Percentiles rank a stretch among this genome's conserved stretches.
These are phyloP conservation scores for Cupressus sempervirens DNA, from an alignment of 75 land plant species.

Conservation along the genomic window DNA sequence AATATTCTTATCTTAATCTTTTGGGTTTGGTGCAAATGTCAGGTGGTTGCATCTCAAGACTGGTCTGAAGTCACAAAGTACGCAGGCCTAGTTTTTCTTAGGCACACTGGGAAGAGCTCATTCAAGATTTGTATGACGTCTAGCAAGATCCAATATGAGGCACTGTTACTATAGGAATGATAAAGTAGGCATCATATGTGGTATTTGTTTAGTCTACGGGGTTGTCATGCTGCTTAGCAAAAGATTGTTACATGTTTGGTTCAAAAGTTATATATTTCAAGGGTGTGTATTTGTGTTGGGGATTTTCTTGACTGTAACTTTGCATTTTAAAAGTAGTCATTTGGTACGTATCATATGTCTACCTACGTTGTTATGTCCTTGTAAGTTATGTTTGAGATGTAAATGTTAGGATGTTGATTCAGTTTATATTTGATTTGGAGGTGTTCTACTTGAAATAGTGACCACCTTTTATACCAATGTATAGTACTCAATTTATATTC, in stretches of 20 bases:
- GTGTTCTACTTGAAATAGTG: background rate
- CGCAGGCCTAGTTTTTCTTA: constrained; percentile 94
- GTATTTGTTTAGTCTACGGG: background rate
- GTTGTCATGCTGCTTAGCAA: no score
- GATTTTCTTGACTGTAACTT: background rate
- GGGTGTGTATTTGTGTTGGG: background rate
- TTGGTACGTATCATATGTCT: background rate
- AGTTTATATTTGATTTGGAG: background rate
- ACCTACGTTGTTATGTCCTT: background rate
- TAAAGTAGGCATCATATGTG: constrained; percentile 44
- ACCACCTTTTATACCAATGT: background rate
- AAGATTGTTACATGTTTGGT: background rate
- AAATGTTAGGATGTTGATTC: no score
- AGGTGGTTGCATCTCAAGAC: constrained; percentile 99
- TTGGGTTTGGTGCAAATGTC: background rate
- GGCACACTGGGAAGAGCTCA: constrained; percentile 85
- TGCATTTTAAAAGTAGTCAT: no score
- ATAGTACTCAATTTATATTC: background rate
- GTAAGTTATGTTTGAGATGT: background rate
- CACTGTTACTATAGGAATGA: constrained; percentile 83
- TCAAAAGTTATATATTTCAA: background rate
- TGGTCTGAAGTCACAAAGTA: constrained; percentile 98
- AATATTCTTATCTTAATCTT: background rate
- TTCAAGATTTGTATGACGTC: constrained; percentile 76
- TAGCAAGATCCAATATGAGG: constrained; percentile 87